Evolutionary conservation across 73 alveolate species (phyloP).

Genomic region (Paramecium pentaurelia): DNA sequence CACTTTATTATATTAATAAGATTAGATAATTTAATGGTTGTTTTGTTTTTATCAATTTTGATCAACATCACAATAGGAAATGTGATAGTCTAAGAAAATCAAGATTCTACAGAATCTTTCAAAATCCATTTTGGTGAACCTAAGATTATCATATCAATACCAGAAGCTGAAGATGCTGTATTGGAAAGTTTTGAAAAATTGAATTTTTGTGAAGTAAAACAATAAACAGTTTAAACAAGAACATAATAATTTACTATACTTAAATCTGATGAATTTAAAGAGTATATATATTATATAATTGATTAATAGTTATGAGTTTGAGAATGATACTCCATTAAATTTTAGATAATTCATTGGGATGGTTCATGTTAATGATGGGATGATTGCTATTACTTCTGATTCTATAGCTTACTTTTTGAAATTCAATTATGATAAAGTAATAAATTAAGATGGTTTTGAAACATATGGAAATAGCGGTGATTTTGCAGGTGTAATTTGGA

Average conservation of each 20-base stretch:
- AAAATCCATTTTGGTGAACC: not conserved
- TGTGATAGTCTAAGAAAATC: not conserved
- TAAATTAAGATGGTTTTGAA: not conserved
- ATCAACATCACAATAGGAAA: not conserved
- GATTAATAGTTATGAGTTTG: not conserved
- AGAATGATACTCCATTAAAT: conserved; percentile 42
- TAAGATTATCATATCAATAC: not conserved
- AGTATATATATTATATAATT: not conserved
- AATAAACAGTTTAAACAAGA: not conserved
- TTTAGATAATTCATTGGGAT: conserved; percentile 36
- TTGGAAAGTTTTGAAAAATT: not conserved
- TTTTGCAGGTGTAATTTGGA: conserved; percentile 27
- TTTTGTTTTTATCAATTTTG: not conserved
- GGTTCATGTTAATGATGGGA: conserved; percentile 38
- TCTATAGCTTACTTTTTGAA: not conserved
- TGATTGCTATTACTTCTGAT: conserved; percentile 39
- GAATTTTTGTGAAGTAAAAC: not conserved
- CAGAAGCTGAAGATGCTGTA: not conserved
- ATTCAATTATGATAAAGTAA: not conserved
- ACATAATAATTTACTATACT: conserved; percentile 10
- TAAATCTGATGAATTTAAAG: not conserved
- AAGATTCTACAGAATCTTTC: not conserved
- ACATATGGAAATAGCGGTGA: conserved; percentile 15
- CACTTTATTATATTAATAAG: not conserved
- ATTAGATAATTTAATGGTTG: not conserved